Evolutionary conservation across 352 stramenopile genomes (phyloP).

Genomic region (Lagenidium sp.): DNA sequence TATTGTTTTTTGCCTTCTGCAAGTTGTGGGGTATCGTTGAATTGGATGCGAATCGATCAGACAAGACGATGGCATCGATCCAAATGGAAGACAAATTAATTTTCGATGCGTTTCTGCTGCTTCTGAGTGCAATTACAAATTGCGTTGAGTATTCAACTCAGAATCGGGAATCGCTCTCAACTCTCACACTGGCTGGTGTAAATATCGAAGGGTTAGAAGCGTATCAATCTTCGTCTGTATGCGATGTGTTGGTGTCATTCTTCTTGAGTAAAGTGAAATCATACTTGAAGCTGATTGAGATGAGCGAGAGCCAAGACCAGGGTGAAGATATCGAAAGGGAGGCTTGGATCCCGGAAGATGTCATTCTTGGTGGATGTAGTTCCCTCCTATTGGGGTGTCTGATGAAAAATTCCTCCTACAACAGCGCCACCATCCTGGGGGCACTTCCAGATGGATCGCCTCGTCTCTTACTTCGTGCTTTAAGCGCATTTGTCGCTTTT

Average conservation of each 20-base stretch:
- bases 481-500: slow-evolving; percentile 60
- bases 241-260: slow-evolving; percentile 34
- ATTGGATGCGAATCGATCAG: not conserved
- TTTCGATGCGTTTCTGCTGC: slow-evolving; percentile 49
- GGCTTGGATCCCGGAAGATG: slow-evolving; percentile 57
- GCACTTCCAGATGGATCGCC: slow-evolving; percentile 35
- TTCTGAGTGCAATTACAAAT: slow-evolving; percentile 66
- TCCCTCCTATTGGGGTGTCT: slow-evolving; percentile 66
- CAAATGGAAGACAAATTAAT: slow-evolving; percentile 28
- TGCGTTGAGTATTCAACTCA: slow-evolving; percentile 46
- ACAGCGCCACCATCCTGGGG: slow-evolving; percentile 24
- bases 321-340: slow-evolving; percentile 14
- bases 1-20: slow-evolving; percentile 37
- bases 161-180: slow-evolving; percentile 36
- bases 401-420: slow-evolving; percentile 38
- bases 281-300: slow-evolving; percentile 37
- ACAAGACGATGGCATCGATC: not conserved
- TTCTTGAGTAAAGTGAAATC: slow-evolving; percentile 48
- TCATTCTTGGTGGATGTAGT: slow-evolving; percentile 58
- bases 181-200: slow-evolving; percentile 3
- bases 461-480: slow-evolving; percentile 33
- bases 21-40: slow-evolving; percentile 15
- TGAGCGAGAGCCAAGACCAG: slow-evolving; percentile 13
- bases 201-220: slow-evolving; percentile 2
- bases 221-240: slow-evolving; percentile 11